Conservation (phyloP, 805 yeast species). For the Alloascoidea hylecoeti region DNA sequence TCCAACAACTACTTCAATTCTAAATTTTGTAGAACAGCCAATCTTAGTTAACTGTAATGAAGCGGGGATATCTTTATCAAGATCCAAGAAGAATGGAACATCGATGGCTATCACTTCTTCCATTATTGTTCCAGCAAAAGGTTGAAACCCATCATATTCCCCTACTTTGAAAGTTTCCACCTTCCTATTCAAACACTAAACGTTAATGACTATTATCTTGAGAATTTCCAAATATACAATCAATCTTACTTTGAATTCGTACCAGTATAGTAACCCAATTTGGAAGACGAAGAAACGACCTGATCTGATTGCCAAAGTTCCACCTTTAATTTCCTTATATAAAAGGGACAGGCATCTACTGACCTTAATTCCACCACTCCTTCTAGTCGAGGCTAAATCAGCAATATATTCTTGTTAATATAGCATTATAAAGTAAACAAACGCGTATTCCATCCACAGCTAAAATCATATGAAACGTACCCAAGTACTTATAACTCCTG, state of each 20-base stretch:
- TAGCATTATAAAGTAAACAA: too few relatives aligned
- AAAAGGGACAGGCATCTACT: not conserved
- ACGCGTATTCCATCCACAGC: too few relatives aligned
- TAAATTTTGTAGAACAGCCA: constrained; percentile 2
- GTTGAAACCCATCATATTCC: not conserved
- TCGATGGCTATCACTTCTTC: constrained; percentile 32
- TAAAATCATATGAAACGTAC: constrained; percentile 18
- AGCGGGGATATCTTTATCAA: constrained; percentile 37
- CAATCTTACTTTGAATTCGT: too few relatives aligned
- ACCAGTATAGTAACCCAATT: not conserved
- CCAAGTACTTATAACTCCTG: constrained; percentile 47
- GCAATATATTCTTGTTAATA: too few relatives aligned
- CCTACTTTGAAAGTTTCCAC: not conserved
- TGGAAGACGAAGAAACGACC: not conserved
- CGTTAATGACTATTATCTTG: too few relatives aligned
- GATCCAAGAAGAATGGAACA: constrained; percentile 41
- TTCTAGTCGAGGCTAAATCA: not conserved
- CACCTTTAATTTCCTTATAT: not conserved
- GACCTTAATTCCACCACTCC: constrained; percentile 8
- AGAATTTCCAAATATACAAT: too few relatives aligned
- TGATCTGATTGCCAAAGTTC: not conserved
- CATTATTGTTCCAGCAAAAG: constrained; percentile 1
- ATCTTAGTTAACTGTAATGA: constrained; percentile 23
- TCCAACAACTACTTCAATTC: constrained; percentile 2
- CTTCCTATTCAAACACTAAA: not conserved